These are phyloP conservation scores for Echinochloa phyllopogon DNA, from an alignment of 176 grass and related monocot genomes.

Conservation along the genomic window DNA sequence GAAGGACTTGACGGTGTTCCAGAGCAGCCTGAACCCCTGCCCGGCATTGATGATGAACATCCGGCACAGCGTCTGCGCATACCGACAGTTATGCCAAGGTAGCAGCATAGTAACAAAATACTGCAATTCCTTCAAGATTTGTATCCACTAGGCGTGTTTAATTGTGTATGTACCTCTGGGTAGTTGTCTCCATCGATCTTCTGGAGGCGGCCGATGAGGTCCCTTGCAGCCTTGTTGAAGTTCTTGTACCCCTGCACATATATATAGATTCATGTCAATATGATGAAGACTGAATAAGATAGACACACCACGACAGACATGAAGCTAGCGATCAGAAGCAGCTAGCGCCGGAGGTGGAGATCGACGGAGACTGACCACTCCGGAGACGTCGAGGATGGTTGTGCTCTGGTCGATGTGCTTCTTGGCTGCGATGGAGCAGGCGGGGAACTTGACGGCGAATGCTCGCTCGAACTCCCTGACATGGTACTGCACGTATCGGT, in stretches of 20 bases:
- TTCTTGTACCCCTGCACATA: slow-evolving; percentile 77
- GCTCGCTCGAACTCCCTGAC: slow-evolving; percentile 93
- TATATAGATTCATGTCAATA: too few relatives aligned
- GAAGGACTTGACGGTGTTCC: slow-evolving; percentile 97
- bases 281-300: not conserved
- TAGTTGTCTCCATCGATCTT: slow-evolving; percentile 95
- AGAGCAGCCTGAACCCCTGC: slow-evolving; percentile 89
- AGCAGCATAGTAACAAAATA: not conserved
- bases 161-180: slow-evolving; percentile 68
- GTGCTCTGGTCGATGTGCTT: slow-evolving; percentile 94
- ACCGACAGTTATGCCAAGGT: not conserved
- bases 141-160: not conserved
- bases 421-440: slow-evolving; percentile 85
- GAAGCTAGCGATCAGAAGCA: not conserved
- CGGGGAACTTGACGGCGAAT: slow-evolving; percentile 94
- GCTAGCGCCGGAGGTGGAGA: too few relatives aligned
- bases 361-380: slow-evolving; percentile 56
- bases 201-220: slow-evolving; percentile 83
- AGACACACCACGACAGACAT: not conserved
- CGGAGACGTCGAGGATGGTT: slow-evolving; percentile 95
- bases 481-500: slow-evolving; percentile 90
- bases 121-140: not conserved
- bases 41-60: slow-evolving; percentile 99
- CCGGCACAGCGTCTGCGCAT: slow-evolving; percentile 77
- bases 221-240: slow-evolving; percentile 92